Conservation (phyloP, 1,284 basidiomycete species). For the Hymenochaete sp. region DNA sequence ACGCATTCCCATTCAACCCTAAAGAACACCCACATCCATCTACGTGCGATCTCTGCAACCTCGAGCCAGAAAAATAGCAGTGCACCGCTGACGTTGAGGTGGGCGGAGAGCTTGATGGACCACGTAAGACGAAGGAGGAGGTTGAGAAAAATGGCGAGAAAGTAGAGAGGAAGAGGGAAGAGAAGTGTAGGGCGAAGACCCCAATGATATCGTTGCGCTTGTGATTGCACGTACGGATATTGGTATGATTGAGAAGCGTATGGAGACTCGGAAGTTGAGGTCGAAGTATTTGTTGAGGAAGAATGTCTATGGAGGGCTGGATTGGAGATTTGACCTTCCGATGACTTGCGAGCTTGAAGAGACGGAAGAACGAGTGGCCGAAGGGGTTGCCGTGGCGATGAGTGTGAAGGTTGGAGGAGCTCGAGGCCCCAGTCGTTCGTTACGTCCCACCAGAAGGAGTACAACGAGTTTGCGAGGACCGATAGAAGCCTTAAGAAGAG, state of each 20-base stretch:
- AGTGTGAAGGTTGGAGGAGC: slow-evolving; percentile 44
- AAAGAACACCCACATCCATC: slow-evolving; percentile 97
- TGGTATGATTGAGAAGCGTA: slow-evolving; percentile 7
- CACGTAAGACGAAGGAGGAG: slow-evolving; percentile 90
- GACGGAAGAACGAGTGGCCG: slow-evolving; percentile 38
- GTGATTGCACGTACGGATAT: slow-evolving; percentile 5
- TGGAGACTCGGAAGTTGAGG: slow-evolving; percentile 3
- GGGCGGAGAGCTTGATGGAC: slow-evolving; percentile 85
- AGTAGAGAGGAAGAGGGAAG: slow-evolving; percentile 81
- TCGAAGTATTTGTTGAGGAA: background rate
- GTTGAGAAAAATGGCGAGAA: slow-evolving; percentile 77
- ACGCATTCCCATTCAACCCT: slow-evolving; percentile 93
- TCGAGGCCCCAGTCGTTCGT: slow-evolving; percentile 97
- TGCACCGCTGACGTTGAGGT: slow-evolving; percentile 68
- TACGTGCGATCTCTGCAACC: slow-evolving; percentile 77
- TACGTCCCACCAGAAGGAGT: slow-evolving; percentile 99
- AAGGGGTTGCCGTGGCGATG: slow-evolving; percentile 20
- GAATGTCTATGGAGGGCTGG: background rate
- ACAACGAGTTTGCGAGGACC: slow-evolving; percentile 84
- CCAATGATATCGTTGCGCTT: slow-evolving; percentile 38
- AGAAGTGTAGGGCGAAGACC: slow-evolving; percentile 68
- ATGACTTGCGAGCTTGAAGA: slow-evolving; percentile 29
- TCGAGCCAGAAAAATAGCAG: slow-evolving; percentile 86
- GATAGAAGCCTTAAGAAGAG: slow-evolving; percentile 61
- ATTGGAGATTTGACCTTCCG: background rate